Percentiles rank a stretch among this genome's conserved stretches.
These are phyloP conservation scores for Cornus suecica DNA, from an alignment of 148 eudicot genomes.

Conservation along the genomic window DNA sequence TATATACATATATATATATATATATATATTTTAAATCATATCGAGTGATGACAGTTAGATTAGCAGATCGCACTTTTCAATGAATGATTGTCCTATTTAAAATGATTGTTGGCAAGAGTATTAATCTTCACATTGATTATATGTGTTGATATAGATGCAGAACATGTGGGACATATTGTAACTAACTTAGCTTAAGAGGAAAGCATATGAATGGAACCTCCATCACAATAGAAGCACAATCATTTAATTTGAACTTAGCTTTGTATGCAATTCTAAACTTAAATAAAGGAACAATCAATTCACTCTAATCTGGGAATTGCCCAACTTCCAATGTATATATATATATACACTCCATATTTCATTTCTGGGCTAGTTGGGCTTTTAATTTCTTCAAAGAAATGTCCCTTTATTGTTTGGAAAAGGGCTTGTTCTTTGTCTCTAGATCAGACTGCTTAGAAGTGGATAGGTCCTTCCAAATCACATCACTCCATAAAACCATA, in stretches of 20 bases:
- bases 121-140: neutral
- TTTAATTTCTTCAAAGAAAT: neutral
- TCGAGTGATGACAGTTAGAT: too few species aligned
- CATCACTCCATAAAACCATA: neutral
- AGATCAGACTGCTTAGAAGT: neutral
- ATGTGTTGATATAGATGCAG: neutral
- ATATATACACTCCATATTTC: neutral
- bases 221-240: neutral
- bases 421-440: neutral
- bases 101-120: neutral
- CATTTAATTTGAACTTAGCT: neutral
- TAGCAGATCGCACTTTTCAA: too few species aligned
- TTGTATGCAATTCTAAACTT: neutral
- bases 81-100: too few species aligned
- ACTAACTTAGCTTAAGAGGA: constrained; percentile 7
- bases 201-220: constrained; percentile 1
- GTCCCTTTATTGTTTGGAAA: neutral
- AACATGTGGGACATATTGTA: neutral
- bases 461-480: neutral
- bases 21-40: too few species aligned
- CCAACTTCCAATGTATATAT: neutral
- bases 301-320: neutral
- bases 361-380: neutral
- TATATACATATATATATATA: too few species aligned
- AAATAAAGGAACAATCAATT: too few species aligned